Evolutionary conservation across 2,329 filamentous ascomycete species (phyloP), one percentile per base, ranked within the genome.

Genomic region (Orbilia blumenaviensis): DNA sequence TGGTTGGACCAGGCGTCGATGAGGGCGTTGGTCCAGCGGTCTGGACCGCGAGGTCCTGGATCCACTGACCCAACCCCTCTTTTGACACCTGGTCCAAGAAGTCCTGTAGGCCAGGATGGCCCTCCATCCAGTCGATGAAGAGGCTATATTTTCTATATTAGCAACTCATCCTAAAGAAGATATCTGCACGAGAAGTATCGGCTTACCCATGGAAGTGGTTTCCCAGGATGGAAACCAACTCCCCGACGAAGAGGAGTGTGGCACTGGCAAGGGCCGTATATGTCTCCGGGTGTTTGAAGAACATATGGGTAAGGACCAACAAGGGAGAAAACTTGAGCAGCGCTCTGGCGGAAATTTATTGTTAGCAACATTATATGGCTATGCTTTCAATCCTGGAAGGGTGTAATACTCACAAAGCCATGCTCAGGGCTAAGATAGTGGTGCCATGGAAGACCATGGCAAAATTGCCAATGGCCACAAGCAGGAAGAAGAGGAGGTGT

Each of bases 151-250:
- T 36, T n/a, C 10, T 36, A 56, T 23, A 14, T 56, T 38, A 56
- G 50, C 29, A 36, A 23, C 12, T 3, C 14, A 14, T 56, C 32
- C 14, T 3, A 23, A 14, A 21, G 12, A 27, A 10, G 44, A 2
- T 2, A 56, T 23, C 5, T 18, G n/a, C 29, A n/a, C n/a, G 21
- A 44, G 16, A 23, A 8, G 10, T 6, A 10, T n/a, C 2, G 14
- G 16, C 61, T 41, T 66, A 66, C 61, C 32, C 32, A 18, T 46
- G 18, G 27, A 52, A 46, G 44, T 50, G 34, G 41, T 36, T 16
- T 36, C 29, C 61, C 5, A 66, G 27, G 27, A 38, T 38, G 14
- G 29, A 32, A n/a, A 52, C 29, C 16, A 52, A 21, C 32, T 41
- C 29, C 32, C 32, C 32, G 1, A 41, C 21, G 16, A 36, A 66